Conservation (phyloP, 164 flowering plant species). For the Macadamia tetraphylla region DNA sequence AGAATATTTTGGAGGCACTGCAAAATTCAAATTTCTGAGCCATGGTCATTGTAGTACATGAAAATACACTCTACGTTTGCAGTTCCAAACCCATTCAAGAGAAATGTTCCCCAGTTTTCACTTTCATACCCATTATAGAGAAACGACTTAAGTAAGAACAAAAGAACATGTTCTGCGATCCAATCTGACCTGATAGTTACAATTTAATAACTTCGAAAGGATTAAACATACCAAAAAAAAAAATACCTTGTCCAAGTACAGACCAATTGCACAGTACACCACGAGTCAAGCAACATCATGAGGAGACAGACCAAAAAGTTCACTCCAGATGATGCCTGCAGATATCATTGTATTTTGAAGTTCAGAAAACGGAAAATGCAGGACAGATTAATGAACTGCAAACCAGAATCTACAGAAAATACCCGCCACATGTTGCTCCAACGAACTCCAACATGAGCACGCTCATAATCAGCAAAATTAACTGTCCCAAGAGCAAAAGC, state of each 20-base stretch:
- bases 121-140: background rate
- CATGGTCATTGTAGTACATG: background rate
- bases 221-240: background rate
- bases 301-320: slow-evolving; percentile 79
- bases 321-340: slow-evolving; percentile 93
- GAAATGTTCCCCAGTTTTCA: too few species aligned
- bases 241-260: slow-evolving; percentile 87
- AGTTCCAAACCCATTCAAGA: background rate
- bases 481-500: slow-evolving; percentile 94
- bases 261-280: slow-evolving; percentile 69
- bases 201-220: background rate
- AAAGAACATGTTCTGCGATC: background rate
- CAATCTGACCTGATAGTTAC: background rate
- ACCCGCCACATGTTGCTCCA: slow-evolving; percentile 99
- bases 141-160: background rate
- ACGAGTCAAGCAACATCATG: slow-evolving; percentile 88
- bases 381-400: background rate
- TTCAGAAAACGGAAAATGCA: slow-evolving; percentile 7
- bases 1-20: background rate
- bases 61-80: too few species aligned
- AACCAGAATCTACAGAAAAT: slow-evolving; percentile 12
- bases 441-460: slow-evolving; percentile 97
- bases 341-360: background rate
- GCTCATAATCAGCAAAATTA: slow-evolving; percentile 97
- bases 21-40: background rate